Conservation (phyloP, 805 yeast species). For the Suhomyces sp. region DNA sequence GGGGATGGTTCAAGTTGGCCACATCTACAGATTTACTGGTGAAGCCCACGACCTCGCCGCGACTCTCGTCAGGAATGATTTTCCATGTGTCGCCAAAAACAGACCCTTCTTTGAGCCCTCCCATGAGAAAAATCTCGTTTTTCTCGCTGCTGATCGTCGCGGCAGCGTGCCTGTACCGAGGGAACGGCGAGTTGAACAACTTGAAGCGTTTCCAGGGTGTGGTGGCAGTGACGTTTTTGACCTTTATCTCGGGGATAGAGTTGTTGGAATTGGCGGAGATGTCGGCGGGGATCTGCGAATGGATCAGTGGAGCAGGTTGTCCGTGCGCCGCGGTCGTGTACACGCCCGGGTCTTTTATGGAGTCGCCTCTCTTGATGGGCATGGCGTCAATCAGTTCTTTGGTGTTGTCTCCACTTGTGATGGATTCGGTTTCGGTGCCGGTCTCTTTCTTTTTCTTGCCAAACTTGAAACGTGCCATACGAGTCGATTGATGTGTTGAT, state of each 20-base stretch:
- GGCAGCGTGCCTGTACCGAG: conserved; percentile 90
- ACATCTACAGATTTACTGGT: conserved; percentile 33
- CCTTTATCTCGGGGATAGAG: not conserved
- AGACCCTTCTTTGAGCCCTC: conserved; percentile 89
- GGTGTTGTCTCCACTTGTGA: conserved; percentile 10
- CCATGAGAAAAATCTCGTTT: conserved; percentile 84
- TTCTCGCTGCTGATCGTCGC: conserved; percentile 73
- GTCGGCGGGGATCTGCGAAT: not conserved
- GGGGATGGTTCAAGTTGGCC: conserved; percentile 77
- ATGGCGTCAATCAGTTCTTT: conserved; percentile 1
- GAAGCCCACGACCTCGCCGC: conserved; percentile 24
- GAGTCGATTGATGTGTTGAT: not conserved
- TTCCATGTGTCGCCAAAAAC: conserved; percentile 97
- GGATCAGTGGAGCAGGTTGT: conserved; percentile 1
- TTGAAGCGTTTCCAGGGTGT: conserved; percentile 67
- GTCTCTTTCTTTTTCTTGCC: conserved; percentile 45
- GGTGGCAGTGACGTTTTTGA: not conserved
- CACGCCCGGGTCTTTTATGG: not conserved
- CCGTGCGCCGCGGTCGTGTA: not conserved
- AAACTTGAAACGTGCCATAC: conserved; percentile 59
- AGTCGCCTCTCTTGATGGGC: conserved; percentile 3
- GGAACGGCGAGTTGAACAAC: conserved; percentile 78
- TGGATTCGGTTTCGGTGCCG: conserved; percentile 15
- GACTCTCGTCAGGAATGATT: conserved; percentile 48
- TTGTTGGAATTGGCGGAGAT: not conserved